phyloP scores from a whole-genome alignment of 352 stramenopile genomes.

The Globisporangium canariense region DNA sequence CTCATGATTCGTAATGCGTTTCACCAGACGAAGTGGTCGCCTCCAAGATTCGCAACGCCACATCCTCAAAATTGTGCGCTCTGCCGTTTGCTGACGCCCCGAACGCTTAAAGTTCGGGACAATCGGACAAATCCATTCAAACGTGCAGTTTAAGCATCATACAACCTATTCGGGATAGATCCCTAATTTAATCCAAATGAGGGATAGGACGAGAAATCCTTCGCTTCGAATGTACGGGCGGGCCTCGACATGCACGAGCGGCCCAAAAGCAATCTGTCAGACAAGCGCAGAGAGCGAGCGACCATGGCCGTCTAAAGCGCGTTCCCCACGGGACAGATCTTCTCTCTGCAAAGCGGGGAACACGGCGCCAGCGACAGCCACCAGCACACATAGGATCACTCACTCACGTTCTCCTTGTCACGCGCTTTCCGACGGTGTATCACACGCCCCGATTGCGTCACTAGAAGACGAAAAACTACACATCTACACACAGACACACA shows the following conservation, averaged over 20 bases:
- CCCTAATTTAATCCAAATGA: neutral
- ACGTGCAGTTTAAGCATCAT: neutral
- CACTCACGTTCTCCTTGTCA: neutral
- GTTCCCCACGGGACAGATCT: conserved; percentile 8
- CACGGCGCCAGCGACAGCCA: neutral
- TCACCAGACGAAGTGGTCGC: neutral
- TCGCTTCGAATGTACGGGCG: neutral
- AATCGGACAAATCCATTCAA: neutral
- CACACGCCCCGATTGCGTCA: neutral
- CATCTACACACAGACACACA: neutral
- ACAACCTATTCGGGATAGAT: neutral
- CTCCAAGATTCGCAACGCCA: neutral
- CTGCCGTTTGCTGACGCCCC: neutral
- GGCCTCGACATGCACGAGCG: neutral
- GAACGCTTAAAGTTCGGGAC: neutral
- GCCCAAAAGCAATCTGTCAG: conserved; percentile 6
- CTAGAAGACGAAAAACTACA: conserved; percentile 9
- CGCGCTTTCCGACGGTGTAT: conserved; percentile 6
- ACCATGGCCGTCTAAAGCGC: conserved; percentile 6
- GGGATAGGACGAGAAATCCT: conserved; percentile 12
- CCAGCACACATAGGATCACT: neutral
- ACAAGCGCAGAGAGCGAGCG: neutral
- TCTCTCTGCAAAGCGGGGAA: conserved; percentile 10
- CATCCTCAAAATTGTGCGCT: neutral
- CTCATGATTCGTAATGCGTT: neutral